Base-by-base conservation (phyloP, 1,139 yeast species). In the Protomyces lactucae-debilis region DNA sequence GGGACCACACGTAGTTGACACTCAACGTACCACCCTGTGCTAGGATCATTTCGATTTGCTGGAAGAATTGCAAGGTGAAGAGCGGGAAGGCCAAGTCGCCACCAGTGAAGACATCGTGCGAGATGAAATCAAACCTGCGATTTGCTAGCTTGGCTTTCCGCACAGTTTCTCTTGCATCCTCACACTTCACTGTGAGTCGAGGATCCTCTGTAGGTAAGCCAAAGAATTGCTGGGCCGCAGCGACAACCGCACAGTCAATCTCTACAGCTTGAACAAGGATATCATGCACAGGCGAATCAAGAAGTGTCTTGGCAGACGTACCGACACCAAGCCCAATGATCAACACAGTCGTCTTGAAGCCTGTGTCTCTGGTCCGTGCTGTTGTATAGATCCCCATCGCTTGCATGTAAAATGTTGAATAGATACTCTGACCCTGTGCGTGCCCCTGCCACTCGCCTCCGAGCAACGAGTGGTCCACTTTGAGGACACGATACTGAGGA, bases 391-490 rank as follows among this genome's bases (percentile, higher is more conserved):
- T 18, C 10, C 45, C 56, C 52, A 59, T 21, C 12, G 53, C 25
- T 39, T 59, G 63, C 63, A 59, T 59, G 63, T 59, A 59, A 16
- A 59, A 59, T 9, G 63, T 51, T 2, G 63, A 25, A 43, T 52
- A 59, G 52, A 59, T 59, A 8, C 57, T 52, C 23, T 59, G 63
- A 4, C 63, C 57, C 6, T 18, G 37, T 12, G 43, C 52, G 18
- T n/a, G 36, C 3, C 48, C 52, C 9, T 37, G 28, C 63, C 63
- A 59, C 43, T 59, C 57, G 10, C 63, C 63, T 9, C 63, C 63
- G 10, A 59, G 52, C 45, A 59, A 35, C 9, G 63, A 59, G 45
- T 59, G 63, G 32, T 43, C 63, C 10, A 57, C 63, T 51, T 52
- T 52, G 37, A 59, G 54, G 3, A 59, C 28, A 8, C 57, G 53